A percentile compares a stretch with the other conserved stretches of the same genome.
phyloP scores from a whole-genome alignment of 176 grass and related monocot species.

The Cocos nucifera region DNA sequence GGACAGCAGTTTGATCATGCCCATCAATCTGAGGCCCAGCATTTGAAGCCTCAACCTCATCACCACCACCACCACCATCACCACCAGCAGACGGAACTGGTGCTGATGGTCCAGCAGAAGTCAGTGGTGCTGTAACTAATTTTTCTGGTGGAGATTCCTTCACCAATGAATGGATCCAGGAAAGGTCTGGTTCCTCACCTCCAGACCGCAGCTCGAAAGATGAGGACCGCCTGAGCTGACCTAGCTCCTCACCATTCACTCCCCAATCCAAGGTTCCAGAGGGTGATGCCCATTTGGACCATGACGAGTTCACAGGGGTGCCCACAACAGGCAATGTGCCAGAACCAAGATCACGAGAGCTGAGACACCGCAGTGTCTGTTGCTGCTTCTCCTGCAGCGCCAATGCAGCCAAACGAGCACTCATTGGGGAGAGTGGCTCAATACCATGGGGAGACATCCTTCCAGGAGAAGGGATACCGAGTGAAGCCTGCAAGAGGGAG shows the following conservation, averaged over 20 bases:
- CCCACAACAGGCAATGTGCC: slow-evolving; percentile 27
- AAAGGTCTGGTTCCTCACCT: slow-evolving; percentile 63
- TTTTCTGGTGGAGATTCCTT: slow-evolving; percentile 73
- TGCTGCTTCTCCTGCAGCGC: slow-evolving; percentile 62
- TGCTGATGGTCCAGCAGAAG: slow-evolving; percentile 24
- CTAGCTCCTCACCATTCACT: slow-evolving; percentile 58
- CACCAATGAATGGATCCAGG: slow-evolving; percentile 71
- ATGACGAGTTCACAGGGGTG: slow-evolving; percentile 51
- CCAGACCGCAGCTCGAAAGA: slow-evolving; percentile 59
- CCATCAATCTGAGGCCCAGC: slow-evolving; percentile 19
- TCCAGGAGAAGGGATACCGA: slow-evolving; percentile 46
- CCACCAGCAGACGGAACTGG: slow-evolving; percentile 19
- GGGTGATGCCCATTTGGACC: slow-evolving; percentile 57
- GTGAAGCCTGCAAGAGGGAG: slow-evolving; percentile 55
- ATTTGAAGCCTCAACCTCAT: slow-evolving; percentile 14
- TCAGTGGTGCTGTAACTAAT: slow-evolving; percentile 25
- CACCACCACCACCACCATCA: slow-evolving; percentile 3
- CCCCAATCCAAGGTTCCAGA: slow-evolving; percentile 53
- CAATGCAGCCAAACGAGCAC: slow-evolving; percentile 46
- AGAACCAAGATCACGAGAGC: slow-evolving; percentile 61
- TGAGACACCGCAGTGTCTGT: slow-evolving; percentile 66
- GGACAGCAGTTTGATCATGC: slow-evolving; percentile 44
- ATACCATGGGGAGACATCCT: slow-evolving; percentile 55
- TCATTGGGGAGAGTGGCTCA: slow-evolving; percentile 60
- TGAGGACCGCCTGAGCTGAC: slow-evolving; percentile 57